phyloP scores from a whole-genome alignment of 495 filamentous ascomycete species.

The Lentithecium fluviatile region DNA sequence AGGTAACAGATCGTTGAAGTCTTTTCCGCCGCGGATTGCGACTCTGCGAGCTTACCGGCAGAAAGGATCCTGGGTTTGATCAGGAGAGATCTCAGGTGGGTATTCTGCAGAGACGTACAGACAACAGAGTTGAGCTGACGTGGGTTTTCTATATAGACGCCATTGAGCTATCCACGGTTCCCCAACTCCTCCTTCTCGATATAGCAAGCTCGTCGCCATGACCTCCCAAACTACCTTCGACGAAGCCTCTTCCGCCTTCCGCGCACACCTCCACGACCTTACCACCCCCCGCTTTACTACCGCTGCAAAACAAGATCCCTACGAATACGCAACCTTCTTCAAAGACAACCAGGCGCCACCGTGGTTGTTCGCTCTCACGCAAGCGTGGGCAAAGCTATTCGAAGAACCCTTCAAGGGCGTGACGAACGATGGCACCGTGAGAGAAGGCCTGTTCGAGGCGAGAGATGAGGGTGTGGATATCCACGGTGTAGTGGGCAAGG shows the following conservation, averaged over 20 bases:
- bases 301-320: constrained; percentile 61
- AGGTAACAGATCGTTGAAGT: too few relatives aligned
- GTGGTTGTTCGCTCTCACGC: constrained; percentile 66
- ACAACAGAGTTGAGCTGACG: too few relatives aligned
- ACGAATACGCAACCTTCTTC: constrained; percentile 63
- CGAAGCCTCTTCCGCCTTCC: constrained; percentile 42
- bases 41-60: too few relatives aligned
- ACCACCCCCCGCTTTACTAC: constrained; percentile 58
- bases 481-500: constrained; percentile 52
- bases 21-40: too few relatives aligned
- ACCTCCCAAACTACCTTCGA: constrained; percentile 8
- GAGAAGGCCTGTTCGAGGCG: constrained; percentile 55
- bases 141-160: too few relatives aligned
- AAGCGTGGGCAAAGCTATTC: constrained; percentile 64
- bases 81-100: too few relatives aligned
- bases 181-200: too few relatives aligned
- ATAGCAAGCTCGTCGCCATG: neutral
- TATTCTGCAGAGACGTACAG: too few relatives aligned
- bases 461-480: constrained; percentile 64
- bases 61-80: too few relatives aligned
- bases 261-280: constrained; percentile 62
- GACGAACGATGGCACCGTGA: constrained; percentile 63
- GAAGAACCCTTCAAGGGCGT: constrained; percentile 71
- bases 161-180: too few relatives aligned
- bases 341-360: constrained; percentile 59